Evolutionary conservation across 345 rosid species (phyloP).

Genomic region (Moricandia arvensis): DNA sequence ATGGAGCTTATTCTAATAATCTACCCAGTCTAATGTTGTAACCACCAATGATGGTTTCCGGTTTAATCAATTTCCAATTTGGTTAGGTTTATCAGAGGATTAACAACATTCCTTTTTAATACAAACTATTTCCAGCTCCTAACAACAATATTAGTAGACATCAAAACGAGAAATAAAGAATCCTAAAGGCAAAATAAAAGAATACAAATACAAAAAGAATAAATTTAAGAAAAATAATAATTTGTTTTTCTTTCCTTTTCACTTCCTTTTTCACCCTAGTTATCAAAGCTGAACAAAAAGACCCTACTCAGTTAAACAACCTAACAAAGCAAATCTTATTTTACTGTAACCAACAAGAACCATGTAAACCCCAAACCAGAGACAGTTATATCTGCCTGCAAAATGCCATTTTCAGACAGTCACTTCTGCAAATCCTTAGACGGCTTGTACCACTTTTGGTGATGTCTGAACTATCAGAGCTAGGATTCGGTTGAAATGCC

Average conservation of each 20-base stretch:
- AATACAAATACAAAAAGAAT: constrained; percentile 8
- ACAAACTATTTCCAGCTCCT: constrained; percentile 3
- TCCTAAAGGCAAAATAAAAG: constrained; percentile 24
- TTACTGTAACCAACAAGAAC: constrained; percentile 30
- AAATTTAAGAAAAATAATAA: constrained; percentile 7
- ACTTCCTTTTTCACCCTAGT: not conserved
- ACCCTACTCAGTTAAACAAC: constrained; percentile 28
- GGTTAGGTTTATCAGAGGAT: not conserved
- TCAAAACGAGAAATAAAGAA: constrained; percentile 17
- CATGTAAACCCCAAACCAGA: constrained; percentile 17
- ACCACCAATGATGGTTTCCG: not conserved
- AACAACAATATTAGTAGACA: constrained; percentile 11
- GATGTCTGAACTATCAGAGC: constrained; percentile 53
- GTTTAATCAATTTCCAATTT: not conserved
- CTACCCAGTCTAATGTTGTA: not conserved
- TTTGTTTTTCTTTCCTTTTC: not conserved
- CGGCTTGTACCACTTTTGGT: constrained; percentile 63
- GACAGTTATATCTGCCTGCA: not conserved
- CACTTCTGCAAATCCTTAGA: constrained; percentile 24
- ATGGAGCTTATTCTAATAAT: constrained; percentile 28
- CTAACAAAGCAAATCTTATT: constrained; percentile 29
- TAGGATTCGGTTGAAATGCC: constrained; percentile 93
- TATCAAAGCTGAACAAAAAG: constrained; percentile 35
- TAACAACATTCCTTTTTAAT: constrained; percentile 3
- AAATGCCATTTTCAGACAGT: not conserved